These are phyloP conservation scores for Pythium chondricola DNA, from an alignment of 352 stramenopile species.

Conservation along the genomic window DNA sequence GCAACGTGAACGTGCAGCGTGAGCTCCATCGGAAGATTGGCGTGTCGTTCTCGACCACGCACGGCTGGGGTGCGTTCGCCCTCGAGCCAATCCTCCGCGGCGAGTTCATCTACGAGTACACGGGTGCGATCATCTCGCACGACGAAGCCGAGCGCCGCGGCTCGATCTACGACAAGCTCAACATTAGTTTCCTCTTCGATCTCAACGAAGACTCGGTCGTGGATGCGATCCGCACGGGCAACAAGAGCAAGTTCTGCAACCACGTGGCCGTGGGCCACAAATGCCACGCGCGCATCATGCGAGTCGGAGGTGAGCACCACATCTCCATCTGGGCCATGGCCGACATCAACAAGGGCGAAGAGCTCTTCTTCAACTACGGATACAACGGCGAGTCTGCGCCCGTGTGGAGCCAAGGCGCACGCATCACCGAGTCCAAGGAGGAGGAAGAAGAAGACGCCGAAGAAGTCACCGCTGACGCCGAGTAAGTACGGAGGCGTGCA, in stretches of 20 bases:
- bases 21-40: constrained; percentile 31
- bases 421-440: constrained; percentile 21
- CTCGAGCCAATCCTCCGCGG: constrained; percentile 28
- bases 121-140: constrained; percentile 45
- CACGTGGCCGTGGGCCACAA: constrained; percentile 61
- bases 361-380: constrained; percentile 60
- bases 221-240: constrained; percentile 86
- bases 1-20: constrained; percentile 28
- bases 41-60: constrained; percentile 39
- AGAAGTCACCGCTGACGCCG: not conserved
- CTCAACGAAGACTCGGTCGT: constrained; percentile 84
- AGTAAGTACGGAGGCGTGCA: no score
- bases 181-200: constrained; percentile 89
- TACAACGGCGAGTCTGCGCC: constrained; percentile 50
- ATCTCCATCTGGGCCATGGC: constrained; percentile 86
- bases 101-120: constrained; percentile 66
- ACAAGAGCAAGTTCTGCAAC: constrained; percentile 90
- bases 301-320: constrained; percentile 80
- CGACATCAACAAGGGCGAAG: constrained; percentile 70
- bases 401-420: constrained; percentile 43
- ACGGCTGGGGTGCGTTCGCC: constrained; percentile 50
- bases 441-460: constrained; percentile 7
- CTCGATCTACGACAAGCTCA: constrained; percentile 72
- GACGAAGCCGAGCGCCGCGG: constrained; percentile 61
- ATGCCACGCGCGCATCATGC: constrained; percentile 64